A percentile compares a stretch with the other conserved stretches of the same genome.
Conservation (phyloP, 2,329 filamentous ascomycete species). For the Stachybotrys echinatus region DNA sequence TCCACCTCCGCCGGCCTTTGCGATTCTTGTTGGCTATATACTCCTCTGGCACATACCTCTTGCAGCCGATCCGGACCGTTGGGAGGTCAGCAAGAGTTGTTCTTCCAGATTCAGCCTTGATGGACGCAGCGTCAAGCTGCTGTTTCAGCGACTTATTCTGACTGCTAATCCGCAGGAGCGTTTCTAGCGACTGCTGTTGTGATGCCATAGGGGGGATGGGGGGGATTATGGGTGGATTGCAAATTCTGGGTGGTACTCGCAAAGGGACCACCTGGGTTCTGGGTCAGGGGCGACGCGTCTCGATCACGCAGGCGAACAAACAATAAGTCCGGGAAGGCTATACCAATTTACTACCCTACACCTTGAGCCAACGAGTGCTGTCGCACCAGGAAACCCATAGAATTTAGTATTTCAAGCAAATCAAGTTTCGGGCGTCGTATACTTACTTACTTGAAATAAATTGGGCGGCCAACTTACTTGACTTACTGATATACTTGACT, state of each 20-base stretch:
- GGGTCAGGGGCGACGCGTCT: background rate
- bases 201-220: background rate
- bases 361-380: background rate
- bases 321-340: background rate
- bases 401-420: conserved; percentile 1
- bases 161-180: background rate
- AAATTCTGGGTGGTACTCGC: background rate
- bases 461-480: background rate
- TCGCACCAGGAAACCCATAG: background rate
- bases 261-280: background rate
- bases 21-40: conserved; percentile 1
- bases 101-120: conserved; percentile 1
- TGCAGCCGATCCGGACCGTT: conserved; percentile 1
- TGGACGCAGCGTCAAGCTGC: conserved; percentile 1
- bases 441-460: conserved; percentile 1
- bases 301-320: background rate
- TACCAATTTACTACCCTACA: conserved; percentile 1
- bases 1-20: background rate
- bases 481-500: conserved; percentile 1
- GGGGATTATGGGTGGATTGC: background rate
- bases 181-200: conserved; percentile 1
- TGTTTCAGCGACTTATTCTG: background rate
- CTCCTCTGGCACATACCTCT: conserved; percentile 1
- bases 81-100: conserved; percentile 1
- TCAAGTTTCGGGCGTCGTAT: background rate